Evolutionary conservation across 2,329 filamentous ascomycete genomes (phyloP), one percentile per base, ranked within the genome.

Genomic region (Podosphaera xanthii): DNA sequence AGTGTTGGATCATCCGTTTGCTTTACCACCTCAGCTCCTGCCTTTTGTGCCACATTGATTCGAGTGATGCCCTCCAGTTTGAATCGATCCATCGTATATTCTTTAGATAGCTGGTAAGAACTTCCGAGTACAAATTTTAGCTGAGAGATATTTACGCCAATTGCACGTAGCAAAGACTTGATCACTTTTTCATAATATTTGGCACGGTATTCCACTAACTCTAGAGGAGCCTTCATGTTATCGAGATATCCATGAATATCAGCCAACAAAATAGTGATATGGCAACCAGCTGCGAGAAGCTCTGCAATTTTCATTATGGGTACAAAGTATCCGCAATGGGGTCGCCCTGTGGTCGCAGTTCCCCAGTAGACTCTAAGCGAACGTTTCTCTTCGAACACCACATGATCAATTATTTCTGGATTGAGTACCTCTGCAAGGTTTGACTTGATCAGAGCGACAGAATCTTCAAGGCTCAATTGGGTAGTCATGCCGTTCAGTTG

Each of bases 11-110:
- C 89, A 60, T 80, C 79, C 2, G 84, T 82, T 74, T 97, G 89
- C 77, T 97, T 97, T 64, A 98, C 91, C 6, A 97, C 81, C 72
- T 97, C 92, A 1, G 88, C 86, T 46, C 91, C 91, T 0, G 91
- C 90, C 72, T 88, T 92, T 72, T 89, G 87, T 14, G 89, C 87
- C 67, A 69, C 69, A 55, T 63, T 62, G 9, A 67, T 65, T 57
- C 66, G 62, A 7, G 65, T 68, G 30, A 69, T 65, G 36, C 65
- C 64, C 58, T 68, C 79, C 63, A 97, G 70, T 68, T 85, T 82
- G 73, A 90, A 91, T 40, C 94, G 73, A 69, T 97, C 91, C 86
- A 95, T 92, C 61, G 83, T 80, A 73, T 96, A 97, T 49, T 82
- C 77, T 33, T 76, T 69, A 60, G 71, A 77, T 66, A 77, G 80